These are phyloP conservation scores for Mycosphaerella arachidis DNA, from an alignment of 2,329 filamentous ascomycete genomes.

Conservation along the genomic window DNA sequence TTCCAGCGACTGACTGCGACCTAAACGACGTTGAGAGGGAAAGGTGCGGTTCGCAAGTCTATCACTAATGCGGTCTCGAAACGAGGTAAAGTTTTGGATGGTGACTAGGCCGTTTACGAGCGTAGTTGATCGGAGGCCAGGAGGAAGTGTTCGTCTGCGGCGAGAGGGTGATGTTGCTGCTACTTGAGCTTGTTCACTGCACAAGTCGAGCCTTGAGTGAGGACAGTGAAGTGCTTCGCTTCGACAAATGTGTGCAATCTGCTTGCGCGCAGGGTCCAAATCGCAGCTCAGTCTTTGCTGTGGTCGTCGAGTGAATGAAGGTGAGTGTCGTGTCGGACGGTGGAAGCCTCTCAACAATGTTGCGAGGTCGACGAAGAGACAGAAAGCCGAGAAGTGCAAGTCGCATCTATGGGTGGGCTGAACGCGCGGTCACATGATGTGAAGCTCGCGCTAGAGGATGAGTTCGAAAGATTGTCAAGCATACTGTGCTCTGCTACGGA, in stretches of 20 bases:
- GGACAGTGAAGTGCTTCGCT: neutral
- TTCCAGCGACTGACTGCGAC: neutral
- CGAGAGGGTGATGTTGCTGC: neutral
- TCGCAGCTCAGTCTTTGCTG: neutral
- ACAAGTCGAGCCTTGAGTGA: neutral
- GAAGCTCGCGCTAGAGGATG: neutral
- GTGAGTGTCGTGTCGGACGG: neutral
- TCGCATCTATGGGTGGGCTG: neutral
- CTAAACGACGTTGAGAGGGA: neutral
- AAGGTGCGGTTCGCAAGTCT: neutral
- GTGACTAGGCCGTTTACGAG: neutral
- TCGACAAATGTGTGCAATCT: neutral
- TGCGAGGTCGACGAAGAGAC: neutral
- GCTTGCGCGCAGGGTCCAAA: neutral
- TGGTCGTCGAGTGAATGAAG: neutral
- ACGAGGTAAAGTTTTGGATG: neutral
- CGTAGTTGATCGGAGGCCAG: neutral
- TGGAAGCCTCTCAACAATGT: slow-evolving; percentile 1
- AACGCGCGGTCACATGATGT: neutral
- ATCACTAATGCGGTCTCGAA: neutral
- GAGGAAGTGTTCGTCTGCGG: neutral
- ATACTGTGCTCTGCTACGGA: neutral
- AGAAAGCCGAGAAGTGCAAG: neutral
- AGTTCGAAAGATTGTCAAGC: neutral
- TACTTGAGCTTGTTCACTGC: neutral